Base-by-base conservation (phyloP, 2,329 filamentous ascomycete genomes). In the Colletotrichum limetticola region DNA sequence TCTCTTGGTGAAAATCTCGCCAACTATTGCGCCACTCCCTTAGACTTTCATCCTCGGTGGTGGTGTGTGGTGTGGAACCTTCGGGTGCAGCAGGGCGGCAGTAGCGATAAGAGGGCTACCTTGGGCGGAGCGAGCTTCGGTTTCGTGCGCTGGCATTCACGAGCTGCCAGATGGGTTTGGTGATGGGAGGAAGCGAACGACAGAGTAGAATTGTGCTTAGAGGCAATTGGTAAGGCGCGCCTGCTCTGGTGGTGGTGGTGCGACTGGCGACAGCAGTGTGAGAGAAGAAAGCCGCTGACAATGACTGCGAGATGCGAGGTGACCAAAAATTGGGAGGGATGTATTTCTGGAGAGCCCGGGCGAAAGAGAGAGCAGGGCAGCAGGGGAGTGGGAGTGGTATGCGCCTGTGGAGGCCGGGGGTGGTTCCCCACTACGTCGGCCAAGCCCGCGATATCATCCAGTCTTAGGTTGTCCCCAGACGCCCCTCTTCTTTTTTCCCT, bases 1-100 rank as follows among this genome's bases (percentile, higher is more conserved):
- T 32, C 32, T n/a, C 22, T 46, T 24, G 7, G 56, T 56, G 19
- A 72, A 53, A 59, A 53, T 49, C 42, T 70, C 26, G 62, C 59
- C 66, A 46, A 56, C 52, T 69, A 46, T 69, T 72, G 66, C 70
- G 70, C 70, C 70, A 72, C 70, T 70, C 66, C 70, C 66, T 72
- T 60, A 72, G 66, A 22, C 66, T 60, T 37, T 72, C 70, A 72
- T 72, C 55, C 70, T 72, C 46, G 66, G 66, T 19, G 66, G 66
- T 19, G 69, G 69, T 71, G 58, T 49, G 66, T 63, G 61, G 30
- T 55, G 52, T 63, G 66, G 59, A 72, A 60, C 66, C 58, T 69
- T 60, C 66, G 70, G 59, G 42, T 61, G 28, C 52, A 35, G 52
- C 28, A 55, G 59, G 66, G 42, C 60, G 55, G 60, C 69, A 28